A percentile compares a stretch with the other conserved stretches of the same genome.
phyloP scores from a whole-genome alignment of 352 stramenopile species.

The Pythium diclinum region DNA sequence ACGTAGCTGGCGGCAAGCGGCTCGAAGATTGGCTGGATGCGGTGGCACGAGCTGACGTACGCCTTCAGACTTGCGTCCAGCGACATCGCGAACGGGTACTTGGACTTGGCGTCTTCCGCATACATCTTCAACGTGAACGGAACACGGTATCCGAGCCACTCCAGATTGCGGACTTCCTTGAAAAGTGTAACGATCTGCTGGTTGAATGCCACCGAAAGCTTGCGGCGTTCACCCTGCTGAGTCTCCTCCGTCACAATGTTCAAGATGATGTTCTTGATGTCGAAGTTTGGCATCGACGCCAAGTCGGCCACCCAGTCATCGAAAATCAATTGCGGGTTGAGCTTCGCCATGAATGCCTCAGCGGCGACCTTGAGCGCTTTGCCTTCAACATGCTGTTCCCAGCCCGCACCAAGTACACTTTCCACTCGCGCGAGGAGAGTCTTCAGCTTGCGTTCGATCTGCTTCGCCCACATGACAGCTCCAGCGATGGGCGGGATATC shows the following conservation, averaged over 20 bases:
- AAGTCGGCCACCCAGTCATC: slow-evolving; percentile 94
- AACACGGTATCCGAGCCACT: slow-evolving; percentile 97
- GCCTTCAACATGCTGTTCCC: slow-evolving; percentile 97
- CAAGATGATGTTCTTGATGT: slow-evolving; percentile 90
- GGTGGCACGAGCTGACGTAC: slow-evolving; percentile 83
- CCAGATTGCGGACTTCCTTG: slow-evolving; percentile 98
- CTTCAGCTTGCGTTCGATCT: slow-evolving; percentile 99
- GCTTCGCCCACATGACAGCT: slow-evolving; percentile 99
- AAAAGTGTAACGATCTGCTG: slow-evolving; percentile 97
- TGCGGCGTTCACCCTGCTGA: slow-evolving; percentile 63
- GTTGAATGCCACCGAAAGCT: slow-evolving; percentile 93
- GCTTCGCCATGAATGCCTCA: slow-evolving; percentile 84
- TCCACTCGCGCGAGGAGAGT: slow-evolving; percentile 95
- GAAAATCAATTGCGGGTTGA: slow-evolving; percentile 92
- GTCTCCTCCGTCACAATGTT: slow-evolving; percentile 87
- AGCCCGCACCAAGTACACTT: slow-evolving; percentile 95
- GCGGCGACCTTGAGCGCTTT: slow-evolving; percentile 92
- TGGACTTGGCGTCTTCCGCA: slow-evolving; percentile 94
- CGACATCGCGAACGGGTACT: slow-evolving; percentile 97
- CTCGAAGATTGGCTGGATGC: slow-evolving; percentile 85
- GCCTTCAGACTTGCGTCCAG: slow-evolving; percentile 95
- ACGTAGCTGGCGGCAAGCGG: slow-evolving; percentile 70
- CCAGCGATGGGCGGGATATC: slow-evolving; percentile 97
- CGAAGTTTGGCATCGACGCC: slow-evolving; percentile 87
- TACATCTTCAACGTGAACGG: slow-evolving; percentile 95